Evolutionary conservation across 441 rosid species (phyloP).

Genomic region (Syzygium malaccense): DNA sequence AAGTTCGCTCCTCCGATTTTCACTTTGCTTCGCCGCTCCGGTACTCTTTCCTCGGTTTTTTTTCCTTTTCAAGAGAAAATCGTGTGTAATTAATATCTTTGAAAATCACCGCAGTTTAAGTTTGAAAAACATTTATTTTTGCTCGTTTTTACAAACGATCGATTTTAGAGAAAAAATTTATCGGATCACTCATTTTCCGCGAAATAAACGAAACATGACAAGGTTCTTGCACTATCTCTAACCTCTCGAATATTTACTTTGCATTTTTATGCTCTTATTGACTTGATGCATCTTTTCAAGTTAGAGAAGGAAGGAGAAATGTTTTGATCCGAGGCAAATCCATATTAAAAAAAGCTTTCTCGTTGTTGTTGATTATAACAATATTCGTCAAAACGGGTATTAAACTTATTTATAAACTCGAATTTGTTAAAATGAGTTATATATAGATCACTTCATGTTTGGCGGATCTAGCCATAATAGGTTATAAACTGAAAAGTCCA

Average conservation of each 20-base stretch:
- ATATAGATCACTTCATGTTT: no score
- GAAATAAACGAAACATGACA: rapidly evolving
- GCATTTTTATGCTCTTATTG: neutral
- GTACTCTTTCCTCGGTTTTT: rapidly evolving
- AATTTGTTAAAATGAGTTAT: no score
- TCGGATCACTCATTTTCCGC: no score
- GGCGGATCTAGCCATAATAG: no score
- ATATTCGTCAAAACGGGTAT: no score
- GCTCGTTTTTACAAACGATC: no score
- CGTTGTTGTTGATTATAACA: no score
- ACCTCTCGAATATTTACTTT: neutral
- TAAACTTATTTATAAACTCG: neutral
- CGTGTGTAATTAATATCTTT: neutral
- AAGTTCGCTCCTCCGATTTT: neutral
- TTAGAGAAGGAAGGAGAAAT: no score
- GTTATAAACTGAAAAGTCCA: no score
- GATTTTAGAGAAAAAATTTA: no score
- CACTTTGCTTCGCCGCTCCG: neutral
- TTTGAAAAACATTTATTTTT: no score
- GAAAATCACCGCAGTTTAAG: neutral
- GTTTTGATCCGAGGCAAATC: neutral
- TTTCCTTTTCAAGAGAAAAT: neutral
- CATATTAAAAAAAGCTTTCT: no score
- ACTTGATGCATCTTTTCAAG: neutral
- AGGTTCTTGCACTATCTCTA: neutral